Evolutionary conservation across 208 protist genomes (phyloP).

Genomic region (Leptomonas pyrrhocoris): DNA sequence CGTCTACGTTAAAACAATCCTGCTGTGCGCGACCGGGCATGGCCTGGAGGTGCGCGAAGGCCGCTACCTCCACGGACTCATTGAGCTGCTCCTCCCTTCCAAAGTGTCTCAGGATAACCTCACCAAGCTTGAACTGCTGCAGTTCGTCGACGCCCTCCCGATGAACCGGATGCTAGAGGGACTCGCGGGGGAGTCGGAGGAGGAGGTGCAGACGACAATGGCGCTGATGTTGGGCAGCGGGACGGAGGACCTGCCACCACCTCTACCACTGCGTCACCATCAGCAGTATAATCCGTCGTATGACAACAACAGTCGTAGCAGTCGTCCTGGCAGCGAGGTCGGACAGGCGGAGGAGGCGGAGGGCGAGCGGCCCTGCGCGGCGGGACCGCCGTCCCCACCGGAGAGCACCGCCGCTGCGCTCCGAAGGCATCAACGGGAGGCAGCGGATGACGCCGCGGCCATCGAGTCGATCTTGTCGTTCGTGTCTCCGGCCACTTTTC

Average conservation of each 20-base stretch:
- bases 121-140: slow-evolving; percentile 65
- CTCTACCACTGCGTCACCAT: no score
- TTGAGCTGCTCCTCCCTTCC: slow-evolving; percentile 56
- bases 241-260: neutral
- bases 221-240: slow-evolving; percentile 10
- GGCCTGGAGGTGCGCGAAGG: slow-evolving; percentile 39
- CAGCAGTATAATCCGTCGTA: neutral
- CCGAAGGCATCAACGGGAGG: slow-evolving; percentile 6
- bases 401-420: neutral
- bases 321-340: neutral
- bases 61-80: slow-evolving; percentile 62
- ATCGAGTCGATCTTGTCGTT: slow-evolving; percentile 44
- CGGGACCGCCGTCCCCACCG: neutral
- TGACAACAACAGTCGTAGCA: neutral
- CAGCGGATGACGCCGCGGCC: slow-evolving; percentile 21
- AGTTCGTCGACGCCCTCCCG: slow-evolving; percentile 63
- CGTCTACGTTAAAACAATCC: slow-evolving; percentile 77
- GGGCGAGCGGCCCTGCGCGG: neutral
- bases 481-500: slow-evolving; percentile 50
- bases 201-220: slow-evolving; percentile 12
- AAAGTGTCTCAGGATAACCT: slow-evolving; percentile 46
- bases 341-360: neutral
- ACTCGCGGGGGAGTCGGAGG: slow-evolving; percentile 14
- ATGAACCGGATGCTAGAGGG: slow-evolving; percentile 17
- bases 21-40: slow-evolving; percentile 57